Evolutionary conservation across 2,329 filamentous ascomycete species (phyloP), one percentile per base, ranked within the genome.

Genomic region (Pyricularia sp.): DNA sequence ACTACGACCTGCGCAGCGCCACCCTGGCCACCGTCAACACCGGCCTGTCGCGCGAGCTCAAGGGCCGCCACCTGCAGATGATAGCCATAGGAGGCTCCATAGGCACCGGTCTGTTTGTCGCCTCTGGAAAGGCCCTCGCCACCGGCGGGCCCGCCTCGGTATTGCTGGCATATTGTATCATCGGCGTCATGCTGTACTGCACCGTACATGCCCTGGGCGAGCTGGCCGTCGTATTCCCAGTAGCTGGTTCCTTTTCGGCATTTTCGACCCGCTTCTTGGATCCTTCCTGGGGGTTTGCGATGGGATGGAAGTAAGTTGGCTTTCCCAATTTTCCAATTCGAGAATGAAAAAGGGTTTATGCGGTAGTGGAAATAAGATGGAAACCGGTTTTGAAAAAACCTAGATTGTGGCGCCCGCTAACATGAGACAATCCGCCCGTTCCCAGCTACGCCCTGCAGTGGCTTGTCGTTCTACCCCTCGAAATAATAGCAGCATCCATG

Each of bases 81-180:
- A 97, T 97, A 83, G 94, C 94, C 17, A 97, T 97, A 73, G 93
- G 93, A 73, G 94, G 94, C 63, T 94, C 92, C 12, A 97, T 97
- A 74, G 92, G 91, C 87, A 94, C 91, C 28, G 93, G 94, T 72
- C 83, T 97, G 2, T 97, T 97, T 77, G 92, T 97, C 58, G 91
- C 92, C 26, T 94, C 92, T 0, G 92, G 92, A 68, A 83, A 82
- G 70, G 88, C 92, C 12, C 82, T 96, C 70, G 83, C 86, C 65
- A 82, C 83, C 20, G 93, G 92, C 72, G 93, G 93, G 3, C 93
- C 93, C 4, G 93, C 90, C 0, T 91, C 92, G 0, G 77, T 96
- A 26, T 79, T 96, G 28, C 85, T 96, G 65, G 90, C 90, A n/a
- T 96, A 93, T 75, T 79, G 81, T 70, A 85, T 97, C 70, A 90